Percentiles rank a stretch among this genome's conserved stretches.
Conservation (phyloP, 805 yeast species). For the Candida caryicola region DNA sequence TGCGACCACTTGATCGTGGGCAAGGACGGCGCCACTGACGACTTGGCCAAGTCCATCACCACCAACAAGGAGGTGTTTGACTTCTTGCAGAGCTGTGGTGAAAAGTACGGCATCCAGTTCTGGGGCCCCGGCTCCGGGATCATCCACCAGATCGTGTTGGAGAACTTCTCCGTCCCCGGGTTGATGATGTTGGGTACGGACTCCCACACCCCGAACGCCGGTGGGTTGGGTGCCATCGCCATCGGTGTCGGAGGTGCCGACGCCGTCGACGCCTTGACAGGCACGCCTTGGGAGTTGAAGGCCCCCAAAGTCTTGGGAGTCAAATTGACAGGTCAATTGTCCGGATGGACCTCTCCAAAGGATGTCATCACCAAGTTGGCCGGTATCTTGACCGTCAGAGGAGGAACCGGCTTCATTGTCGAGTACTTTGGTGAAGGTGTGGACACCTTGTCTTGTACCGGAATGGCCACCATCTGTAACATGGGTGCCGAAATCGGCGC, state of each 20-base stretch:
- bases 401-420: constrained; percentile 96
- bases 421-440: constrained; percentile 98
- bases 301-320: constrained; percentile 96
- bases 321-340: constrained; percentile 85
- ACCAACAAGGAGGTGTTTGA: constrained; percentile 94
- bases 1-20: constrained; percentile 99
- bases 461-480: constrained; percentile 99
- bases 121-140: constrained; percentile 99
- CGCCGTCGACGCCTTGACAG: constrained; percentile 95
- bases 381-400: constrained; percentile 92
- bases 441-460: constrained; percentile 88
- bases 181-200: constrained; percentile 97
- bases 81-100: constrained; percentile 88
- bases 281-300: constrained; percentile 94
- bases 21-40: constrained; percentile 84
- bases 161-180: constrained; percentile 96
- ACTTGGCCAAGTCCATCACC: constrained; percentile 74
- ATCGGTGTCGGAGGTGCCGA: constrained; percentile 99
- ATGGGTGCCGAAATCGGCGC: constrained; percentile 99
- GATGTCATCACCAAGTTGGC: constrained; percentile 92
- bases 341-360: constrained; percentile 97
- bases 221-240: constrained; percentile 97
- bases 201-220: constrained; percentile 98
- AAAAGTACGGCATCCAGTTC: constrained; percentile 93
- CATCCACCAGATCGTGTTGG: constrained; percentile 95